These are phyloP conservation scores for Rhizoctonia solani DNA, from an alignment of 1,284 basidiomycete species.

Conservation along the genomic window DNA sequence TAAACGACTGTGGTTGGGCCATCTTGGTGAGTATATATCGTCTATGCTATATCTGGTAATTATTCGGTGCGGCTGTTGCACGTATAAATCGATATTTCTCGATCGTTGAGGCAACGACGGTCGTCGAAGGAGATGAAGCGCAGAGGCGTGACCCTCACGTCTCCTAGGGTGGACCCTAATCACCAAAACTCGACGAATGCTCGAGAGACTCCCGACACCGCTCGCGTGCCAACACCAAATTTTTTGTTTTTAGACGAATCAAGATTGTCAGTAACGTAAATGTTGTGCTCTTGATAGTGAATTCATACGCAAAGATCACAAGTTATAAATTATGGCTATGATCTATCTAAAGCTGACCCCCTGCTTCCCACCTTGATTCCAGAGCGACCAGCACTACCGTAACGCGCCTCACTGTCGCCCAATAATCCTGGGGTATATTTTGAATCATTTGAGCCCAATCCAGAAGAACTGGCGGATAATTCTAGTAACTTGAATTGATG, in stretches of 20 bases:
- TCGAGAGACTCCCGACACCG: conserved; percentile 28
- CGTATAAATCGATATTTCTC: not conserved
- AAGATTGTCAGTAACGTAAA: no score
- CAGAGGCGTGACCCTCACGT: conserved; percentile 25
- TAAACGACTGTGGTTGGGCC: conserved; percentile 35
- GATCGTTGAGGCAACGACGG: not conserved
- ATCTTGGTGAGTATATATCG: conserved; percentile 7
- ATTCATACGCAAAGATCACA: not conserved
- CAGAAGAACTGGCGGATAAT: conserved; percentile 56
- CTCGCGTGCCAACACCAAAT: not conserved
- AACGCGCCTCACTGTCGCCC: conserved; percentile 65
- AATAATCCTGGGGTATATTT: conserved; percentile 59
- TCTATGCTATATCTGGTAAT: not conserved
- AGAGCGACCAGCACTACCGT: conserved; percentile 45
- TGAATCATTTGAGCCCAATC: conserved; percentile 43
- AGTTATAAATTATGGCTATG: not conserved
- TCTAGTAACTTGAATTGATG: conserved; percentile 14
- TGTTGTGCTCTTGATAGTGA: not conserved
- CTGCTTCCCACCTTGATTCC: not conserved
- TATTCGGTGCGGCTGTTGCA: not conserved
- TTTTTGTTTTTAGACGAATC: no score
- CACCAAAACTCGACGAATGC: not conserved
- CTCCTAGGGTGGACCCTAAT: conserved; percentile 21
- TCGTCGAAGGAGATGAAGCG: conserved; percentile 13
- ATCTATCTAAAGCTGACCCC: not conserved